Evolutionary conservation across 129 eudicot species (phyloP).

Genomic region (Erigeron canadensis): DNA sequence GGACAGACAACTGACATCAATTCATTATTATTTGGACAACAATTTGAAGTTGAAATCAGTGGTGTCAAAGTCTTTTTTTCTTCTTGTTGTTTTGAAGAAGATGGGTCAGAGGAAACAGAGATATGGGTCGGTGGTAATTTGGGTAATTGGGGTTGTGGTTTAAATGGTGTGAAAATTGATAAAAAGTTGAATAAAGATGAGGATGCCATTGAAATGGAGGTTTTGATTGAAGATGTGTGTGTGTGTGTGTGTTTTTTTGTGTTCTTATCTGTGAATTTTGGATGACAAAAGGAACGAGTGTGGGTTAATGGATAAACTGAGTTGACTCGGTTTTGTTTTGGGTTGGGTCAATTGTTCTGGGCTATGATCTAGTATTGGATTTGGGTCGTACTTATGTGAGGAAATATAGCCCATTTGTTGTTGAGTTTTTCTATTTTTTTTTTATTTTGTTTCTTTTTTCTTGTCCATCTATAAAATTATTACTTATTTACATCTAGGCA

Average conservation of each 20-base stretch:
- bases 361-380: not conserved
- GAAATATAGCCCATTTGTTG: not conserved
- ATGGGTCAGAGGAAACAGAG: conserved; percentile 28
- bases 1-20: conserved; percentile 79
- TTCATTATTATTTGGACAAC: conserved; percentile 37
- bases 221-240: conserved; percentile 2
- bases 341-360: conserved; percentile 15
- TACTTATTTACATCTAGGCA: no score
- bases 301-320: conserved; percentile 36
- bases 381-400: not conserved
- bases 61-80: conserved; percentile 35
- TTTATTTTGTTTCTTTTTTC: no score
- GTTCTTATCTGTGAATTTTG: not conserved
- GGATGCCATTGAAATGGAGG: conserved; percentile 43
- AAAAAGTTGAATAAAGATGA: conserved; percentile 57
- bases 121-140: conserved; percentile 42
- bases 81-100: conserved; percentile 17
- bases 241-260: not conserved
- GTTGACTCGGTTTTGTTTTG: conserved; percentile 30
- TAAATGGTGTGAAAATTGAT: conserved; percentile 63
- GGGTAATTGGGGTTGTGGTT: conserved; percentile 33
- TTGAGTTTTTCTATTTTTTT: no score
- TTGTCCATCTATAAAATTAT: no score
- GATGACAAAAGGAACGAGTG: conserved; percentile 7
- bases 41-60: conserved; percentile 28